Evolutionary conservation across 2,329 filamentous ascomycete species (phyloP).

Genomic region (Byssochlamys sp.): DNA sequence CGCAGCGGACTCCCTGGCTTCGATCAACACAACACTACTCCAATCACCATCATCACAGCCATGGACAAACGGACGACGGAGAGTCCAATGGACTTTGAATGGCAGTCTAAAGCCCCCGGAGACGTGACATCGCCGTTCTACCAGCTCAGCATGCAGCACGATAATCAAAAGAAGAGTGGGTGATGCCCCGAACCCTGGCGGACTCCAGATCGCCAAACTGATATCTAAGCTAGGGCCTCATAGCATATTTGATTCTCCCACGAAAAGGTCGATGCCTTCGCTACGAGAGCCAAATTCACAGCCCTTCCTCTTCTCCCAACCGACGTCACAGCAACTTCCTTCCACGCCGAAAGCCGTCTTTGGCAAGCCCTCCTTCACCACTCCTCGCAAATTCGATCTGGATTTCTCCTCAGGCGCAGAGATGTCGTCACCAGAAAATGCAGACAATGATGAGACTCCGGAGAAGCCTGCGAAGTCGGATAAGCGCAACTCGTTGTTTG

Average conservation of each 20-base stretch:
- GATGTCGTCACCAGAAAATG: constrained; percentile 37
- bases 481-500: constrained; percentile 32
- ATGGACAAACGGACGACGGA: constrained; percentile 35
- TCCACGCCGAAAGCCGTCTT: constrained; percentile 25
- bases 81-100: constrained; percentile 44
- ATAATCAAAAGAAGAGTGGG: constrained; percentile 37
- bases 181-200: constrained; percentile 2
- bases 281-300: constrained; percentile 43
- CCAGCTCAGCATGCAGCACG: constrained; percentile 36
- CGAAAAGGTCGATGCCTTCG: constrained; percentile 39
- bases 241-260: constrained; percentile 36
- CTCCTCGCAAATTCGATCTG: constrained; percentile 39
- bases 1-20: neutral
- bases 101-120: constrained; percentile 36
- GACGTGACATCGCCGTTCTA: constrained; percentile 39
- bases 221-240: constrained; percentile 24
- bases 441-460: constrained; percentile 41
- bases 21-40: constrained; percentile 14
- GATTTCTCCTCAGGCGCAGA: constrained; percentile 42
- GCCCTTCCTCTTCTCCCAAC: constrained; percentile 40
- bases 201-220: constrained; percentile 2
- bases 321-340: constrained; percentile 19
- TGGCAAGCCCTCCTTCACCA: constrained; percentile 37
- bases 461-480: constrained; percentile 26
- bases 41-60: constrained; percentile 9